These are phyloP conservation scores for Pneumocystis sp. DNA, from an alignment of 1,139 yeast species.

Conservation along the genomic window DNA sequence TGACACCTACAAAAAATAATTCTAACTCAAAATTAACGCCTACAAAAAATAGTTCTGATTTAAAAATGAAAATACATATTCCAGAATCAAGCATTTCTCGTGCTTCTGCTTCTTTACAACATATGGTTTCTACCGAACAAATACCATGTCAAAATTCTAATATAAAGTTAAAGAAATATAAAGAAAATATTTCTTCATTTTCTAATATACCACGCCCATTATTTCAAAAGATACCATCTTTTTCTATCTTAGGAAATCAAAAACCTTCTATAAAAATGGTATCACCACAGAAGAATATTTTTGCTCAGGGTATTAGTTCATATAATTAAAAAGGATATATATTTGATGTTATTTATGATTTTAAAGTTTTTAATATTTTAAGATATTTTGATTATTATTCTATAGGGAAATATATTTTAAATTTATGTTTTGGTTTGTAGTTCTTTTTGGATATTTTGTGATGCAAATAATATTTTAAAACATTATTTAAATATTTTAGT, in stretches of 20 bases:
- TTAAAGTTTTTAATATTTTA: background rate
- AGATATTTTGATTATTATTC: background rate
- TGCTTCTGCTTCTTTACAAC: background rate
- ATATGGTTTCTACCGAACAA: background rate
- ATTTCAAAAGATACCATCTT: background rate
- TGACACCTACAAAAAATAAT: background rate
- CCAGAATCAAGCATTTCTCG: background rate
- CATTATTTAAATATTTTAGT: background rate
- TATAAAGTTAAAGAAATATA: background rate
- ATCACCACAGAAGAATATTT: background rate
- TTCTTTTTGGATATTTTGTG: background rate
- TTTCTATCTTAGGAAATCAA: background rate
- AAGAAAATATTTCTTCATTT: background rate
- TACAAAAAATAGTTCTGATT: background rate
- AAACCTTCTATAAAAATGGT: background rate
- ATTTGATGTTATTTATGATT: background rate
- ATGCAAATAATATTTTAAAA: background rate
- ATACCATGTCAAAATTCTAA: background rate
- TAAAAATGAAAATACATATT: background rate
- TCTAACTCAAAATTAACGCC: background rate
- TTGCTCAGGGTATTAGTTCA: background rate
- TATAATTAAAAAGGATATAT: background rate
- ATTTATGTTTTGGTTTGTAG: background rate
- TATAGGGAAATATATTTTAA: background rate
- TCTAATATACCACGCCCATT: background rate